Conservation (phyloP, 371 early-diverging fungal genomes). For the Syncephalastrum contaminatum region DNA sequence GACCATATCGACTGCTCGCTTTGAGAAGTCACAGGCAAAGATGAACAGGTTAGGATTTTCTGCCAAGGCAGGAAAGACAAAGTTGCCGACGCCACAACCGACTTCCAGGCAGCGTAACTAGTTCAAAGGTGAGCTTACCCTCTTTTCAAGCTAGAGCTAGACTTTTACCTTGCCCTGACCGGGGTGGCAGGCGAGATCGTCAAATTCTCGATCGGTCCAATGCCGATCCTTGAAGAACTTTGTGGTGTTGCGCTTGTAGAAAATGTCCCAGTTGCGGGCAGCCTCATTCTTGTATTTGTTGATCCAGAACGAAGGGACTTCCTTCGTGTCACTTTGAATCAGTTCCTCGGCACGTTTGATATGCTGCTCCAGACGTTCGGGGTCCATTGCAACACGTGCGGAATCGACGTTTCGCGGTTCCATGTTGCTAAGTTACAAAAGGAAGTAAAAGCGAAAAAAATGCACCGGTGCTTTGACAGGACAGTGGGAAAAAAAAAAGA, state of each 20-base stretch:
- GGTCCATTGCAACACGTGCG: conserved; percentile 32
- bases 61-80: conserved; percentile 88
- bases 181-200: conserved; percentile 60
- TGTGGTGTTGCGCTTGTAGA: conserved; percentile 90
- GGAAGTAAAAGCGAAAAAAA: neutral
- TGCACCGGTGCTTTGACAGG: conserved; percentile 2
- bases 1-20: conserved; percentile 78
- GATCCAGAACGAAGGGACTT: conserved; percentile 76
- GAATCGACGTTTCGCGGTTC: conserved; percentile 18
- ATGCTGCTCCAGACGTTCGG: conserved; percentile 44
- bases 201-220: conserved; percentile 95
- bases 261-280: conserved; percentile 82
- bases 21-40: conserved; percentile 86
- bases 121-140: conserved; percentile 4
- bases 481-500: conserved; percentile 6
- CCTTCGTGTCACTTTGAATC: conserved; percentile 64
- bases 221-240: conserved; percentile 95
- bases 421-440: neutral
- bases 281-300: conserved; percentile 84
- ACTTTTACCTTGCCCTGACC: conserved; percentile 18
- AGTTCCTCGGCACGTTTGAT: conserved; percentile 59
- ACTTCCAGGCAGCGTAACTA: conserved; percentile 63
- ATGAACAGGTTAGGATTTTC: conserved; percentile 69
- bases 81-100: conserved; percentile 98
- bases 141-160: neutral